Evolutionary conservation across 331 rosid genomes (phyloP), one percentile per base, ranked within the genome.

Genomic region (Pyrus hybrid): DNA sequence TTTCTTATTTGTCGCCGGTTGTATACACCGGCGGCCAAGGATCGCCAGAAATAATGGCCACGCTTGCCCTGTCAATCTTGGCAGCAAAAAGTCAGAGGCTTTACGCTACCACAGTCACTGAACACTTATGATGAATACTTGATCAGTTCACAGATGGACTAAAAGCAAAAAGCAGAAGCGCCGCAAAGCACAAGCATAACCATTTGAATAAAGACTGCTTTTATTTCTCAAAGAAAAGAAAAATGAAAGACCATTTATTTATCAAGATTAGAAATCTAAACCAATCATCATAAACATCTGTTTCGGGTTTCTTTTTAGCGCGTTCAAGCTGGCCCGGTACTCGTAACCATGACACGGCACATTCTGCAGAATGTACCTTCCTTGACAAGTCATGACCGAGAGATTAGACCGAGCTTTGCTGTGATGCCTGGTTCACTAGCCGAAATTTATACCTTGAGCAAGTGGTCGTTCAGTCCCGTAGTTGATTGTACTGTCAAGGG

Each of bases 401-500:
- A 58, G 65, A 51, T 29, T 4, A 25, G 16, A 51, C 66, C 4
- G 2, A 29, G 63, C 58, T 35, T 6, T 72, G 56, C 26, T 3
- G 10, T n/a, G 77, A 51, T 13, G 79, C 57, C 70, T 69, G 26
- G 71, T 60, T 72, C 30, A 13, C 78, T 83, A 94, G 54, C 97
- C 97, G 25, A 94, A 94, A 85, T 92, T 92, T 41, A 94, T 90
- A 58, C 97, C 99, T 82, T 92, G 99, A 70, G 97, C 99, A 64
- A 95, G 82, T 2, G 99, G 99, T n/a, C 90, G 83, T 80, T 92
- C 97, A 61, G 87, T 83, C 80, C 97, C 97, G 73, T 95, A 92
- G 78, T 95, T 95, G 85, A 94, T 90, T 79, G 97, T 94, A 77
- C 99, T 94, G 92, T 76, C 70, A 37, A 9, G 8, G 43, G 43